Percentiles rank a stretch among this genome's conserved stretches.
Evolutionary conservation across 2,329 filamentous ascomycete species (phyloP).

Genomic region (Pestalotiopsis sp.): DNA sequence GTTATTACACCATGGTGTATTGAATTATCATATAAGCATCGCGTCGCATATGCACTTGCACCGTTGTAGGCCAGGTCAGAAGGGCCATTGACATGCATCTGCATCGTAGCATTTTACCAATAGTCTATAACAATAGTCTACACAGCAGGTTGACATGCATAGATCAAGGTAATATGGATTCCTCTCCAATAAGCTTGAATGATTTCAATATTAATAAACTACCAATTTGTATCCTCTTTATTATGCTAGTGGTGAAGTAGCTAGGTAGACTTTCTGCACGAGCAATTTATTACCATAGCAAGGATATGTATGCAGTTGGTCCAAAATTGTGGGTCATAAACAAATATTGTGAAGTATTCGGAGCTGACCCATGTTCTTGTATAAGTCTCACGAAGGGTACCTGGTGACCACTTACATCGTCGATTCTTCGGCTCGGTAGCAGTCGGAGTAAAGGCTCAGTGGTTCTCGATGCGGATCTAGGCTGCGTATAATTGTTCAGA

Average conservation of each 20-base stretch:
- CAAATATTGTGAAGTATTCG: background rate
- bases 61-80: background rate
- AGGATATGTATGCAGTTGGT: background rate
- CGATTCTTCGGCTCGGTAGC: background rate
- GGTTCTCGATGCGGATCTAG: background rate
- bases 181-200: background rate
- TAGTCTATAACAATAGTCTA: background rate
- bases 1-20: background rate
- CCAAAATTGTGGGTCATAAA: background rate
- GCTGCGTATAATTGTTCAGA: background rate
- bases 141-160: background rate
- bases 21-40: background rate
- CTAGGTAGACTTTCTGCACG: background rate
- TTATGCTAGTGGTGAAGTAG: no score
- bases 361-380: background rate
- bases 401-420: background rate
- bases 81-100: background rate
- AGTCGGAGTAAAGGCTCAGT: no score
- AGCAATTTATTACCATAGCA: background rate
- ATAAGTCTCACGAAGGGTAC: no score
- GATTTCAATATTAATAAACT: background rate
- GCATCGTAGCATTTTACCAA: background rate
- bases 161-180: background rate
- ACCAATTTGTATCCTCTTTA: background rate
- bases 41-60: background rate